phyloP scores from a whole-genome alignment of 2,329 filamentous ascomycete genomes.

The Clonostachys rhizophaga region DNA sequence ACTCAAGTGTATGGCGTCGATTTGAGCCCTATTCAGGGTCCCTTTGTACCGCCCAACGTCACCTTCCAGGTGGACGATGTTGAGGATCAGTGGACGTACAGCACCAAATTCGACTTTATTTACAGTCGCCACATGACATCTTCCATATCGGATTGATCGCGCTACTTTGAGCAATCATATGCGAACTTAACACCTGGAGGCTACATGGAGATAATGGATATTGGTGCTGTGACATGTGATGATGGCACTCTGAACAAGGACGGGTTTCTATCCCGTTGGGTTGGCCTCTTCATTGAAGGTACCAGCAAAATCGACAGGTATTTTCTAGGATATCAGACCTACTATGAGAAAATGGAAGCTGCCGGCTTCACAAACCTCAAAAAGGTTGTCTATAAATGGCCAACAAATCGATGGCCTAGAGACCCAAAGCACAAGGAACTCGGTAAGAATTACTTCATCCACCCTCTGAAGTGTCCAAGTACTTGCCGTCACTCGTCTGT shows the following conservation, averaged over 20 bases:
- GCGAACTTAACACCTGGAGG: slow-evolving; percentile 43
- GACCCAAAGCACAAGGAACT: slow-evolving; percentile 45
- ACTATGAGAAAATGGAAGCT: slow-evolving; percentile 1
- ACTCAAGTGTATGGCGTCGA: slow-evolving; percentile 24
- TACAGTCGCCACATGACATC: slow-evolving; percentile 22
- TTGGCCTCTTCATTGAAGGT: slow-evolving; percentile 7
- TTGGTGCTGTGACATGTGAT: slow-evolving; percentile 26
- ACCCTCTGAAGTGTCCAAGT: not conserved
- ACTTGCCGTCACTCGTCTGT: slow-evolving; percentile 31
- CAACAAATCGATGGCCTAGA: slow-evolving; percentile 45
- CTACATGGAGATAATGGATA: slow-evolving; percentile 51
- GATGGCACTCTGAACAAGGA: slow-evolving; percentile 14
- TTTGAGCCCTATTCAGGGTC: slow-evolving; percentile 23
- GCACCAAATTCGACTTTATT: slow-evolving; percentile 25
- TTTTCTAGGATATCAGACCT: not conserved
- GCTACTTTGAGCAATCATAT: slow-evolving; percentile 12
- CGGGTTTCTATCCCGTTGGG: slow-evolving; percentile 4
- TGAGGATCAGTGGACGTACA: slow-evolving; percentile 24
- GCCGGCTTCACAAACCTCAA: slow-evolving; percentile 11
- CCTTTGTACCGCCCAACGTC: slow-evolving; percentile 34
- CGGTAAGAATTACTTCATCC: slow-evolving; percentile 14
- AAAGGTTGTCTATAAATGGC: slow-evolving; percentile 24
- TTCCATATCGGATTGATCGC: slow-evolving; percentile 16
- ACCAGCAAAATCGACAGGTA: slow-evolving; percentile 6
- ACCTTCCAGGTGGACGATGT: slow-evolving; percentile 33